Evolutionary conservation across 108 stramenopile genomes (phyloP).

Genomic region (Stephanodiscus triporus): DNA sequence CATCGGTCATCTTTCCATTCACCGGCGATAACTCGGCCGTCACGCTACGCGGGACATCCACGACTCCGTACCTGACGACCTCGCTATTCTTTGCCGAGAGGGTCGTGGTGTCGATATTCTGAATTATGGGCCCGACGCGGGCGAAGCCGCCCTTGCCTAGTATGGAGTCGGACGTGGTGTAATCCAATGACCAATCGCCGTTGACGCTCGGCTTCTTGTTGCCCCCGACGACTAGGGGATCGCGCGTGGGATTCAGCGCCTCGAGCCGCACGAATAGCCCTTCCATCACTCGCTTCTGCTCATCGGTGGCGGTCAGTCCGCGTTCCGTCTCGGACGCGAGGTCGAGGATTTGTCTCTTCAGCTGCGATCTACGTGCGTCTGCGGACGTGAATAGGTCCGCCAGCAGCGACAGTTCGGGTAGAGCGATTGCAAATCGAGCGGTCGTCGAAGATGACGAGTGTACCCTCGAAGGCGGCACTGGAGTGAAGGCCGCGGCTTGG

Average conservation of each 20-base stretch:
- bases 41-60: slow-evolving; percentile 50
- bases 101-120: slow-evolving; percentile 51
- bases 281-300: slow-evolving; percentile 48
- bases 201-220: slow-evolving; percentile 46
- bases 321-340: slow-evolving; percentile 48
- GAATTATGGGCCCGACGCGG: slow-evolving; percentile 51
- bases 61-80: slow-evolving; percentile 44
- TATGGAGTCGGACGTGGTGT: slow-evolving; percentile 58
- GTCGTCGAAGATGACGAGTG: not conserved
- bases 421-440: not conserved
- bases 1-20: slow-evolving; percentile 51
- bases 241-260: slow-evolving; percentile 48
- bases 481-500: not conserved
- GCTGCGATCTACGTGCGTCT: slow-evolving; percentile 23
- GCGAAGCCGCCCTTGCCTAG: slow-evolving; percentile 54
- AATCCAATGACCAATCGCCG: slow-evolving; percentile 59
- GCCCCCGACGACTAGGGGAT: slow-evolving; percentile 24
- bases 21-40: slow-evolving; percentile 50
- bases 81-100: slow-evolving; percentile 57
- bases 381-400: slow-evolving; percentile 18
- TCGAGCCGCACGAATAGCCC: slow-evolving; percentile 50
- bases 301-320: slow-evolving; percentile 50
- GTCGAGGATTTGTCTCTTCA: slow-evolving; percentile 45
- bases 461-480: not conserved
- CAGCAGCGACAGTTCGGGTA: slow-evolving; percentile 3